Evolutionary conservation across 371 early-diverging fungal genomes (phyloP).

Genomic region (Rhizopus arrhizus): DNA sequence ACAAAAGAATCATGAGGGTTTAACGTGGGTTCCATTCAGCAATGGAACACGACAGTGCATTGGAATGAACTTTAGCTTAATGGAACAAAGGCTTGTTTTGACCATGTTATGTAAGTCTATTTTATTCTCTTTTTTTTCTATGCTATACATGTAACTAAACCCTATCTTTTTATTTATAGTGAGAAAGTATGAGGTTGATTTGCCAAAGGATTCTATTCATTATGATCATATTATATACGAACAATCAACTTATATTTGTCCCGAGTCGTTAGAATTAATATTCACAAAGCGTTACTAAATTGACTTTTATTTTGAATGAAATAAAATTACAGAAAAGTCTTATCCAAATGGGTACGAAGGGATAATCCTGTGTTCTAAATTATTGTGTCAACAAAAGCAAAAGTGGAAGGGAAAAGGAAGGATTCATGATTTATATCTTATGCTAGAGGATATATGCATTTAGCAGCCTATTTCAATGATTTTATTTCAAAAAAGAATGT

Average conservation of each 20-base stretch:
- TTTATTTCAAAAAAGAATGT: too few relatives aligned
- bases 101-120: slow-evolving; percentile 32
- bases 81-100: slow-evolving; percentile 33
- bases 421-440: too few relatives aligned
- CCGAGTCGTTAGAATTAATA: slow-evolving; percentile 8
- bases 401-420: too few relatives aligned
- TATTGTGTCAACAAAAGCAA: too few relatives aligned
- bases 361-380: too few relatives aligned
- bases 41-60: slow-evolving; percentile 38
- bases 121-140: too few relatives aligned
- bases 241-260: slow-evolving; percentile 16
- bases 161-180: slow-evolving; percentile 24
- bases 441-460: too few relatives aligned
- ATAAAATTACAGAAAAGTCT: too few relatives aligned
- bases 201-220: slow-evolving; percentile 32
- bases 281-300: slow-evolving; percentile 23
- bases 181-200: slow-evolving; percentile 28
- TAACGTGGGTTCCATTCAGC: slow-evolving; percentile 36
- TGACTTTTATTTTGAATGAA: too few relatives aligned
- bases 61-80: slow-evolving; percentile 35
- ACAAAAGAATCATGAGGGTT: slow-evolving; percentile 5
- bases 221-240: slow-evolving; percentile 21
- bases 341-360: too few relatives aligned
- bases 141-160: too few relatives aligned
- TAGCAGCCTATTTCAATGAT: too few relatives aligned